Base-by-base conservation (phyloP, 1,139 yeast genomes). In the Diutina mesorugosa region DNA sequence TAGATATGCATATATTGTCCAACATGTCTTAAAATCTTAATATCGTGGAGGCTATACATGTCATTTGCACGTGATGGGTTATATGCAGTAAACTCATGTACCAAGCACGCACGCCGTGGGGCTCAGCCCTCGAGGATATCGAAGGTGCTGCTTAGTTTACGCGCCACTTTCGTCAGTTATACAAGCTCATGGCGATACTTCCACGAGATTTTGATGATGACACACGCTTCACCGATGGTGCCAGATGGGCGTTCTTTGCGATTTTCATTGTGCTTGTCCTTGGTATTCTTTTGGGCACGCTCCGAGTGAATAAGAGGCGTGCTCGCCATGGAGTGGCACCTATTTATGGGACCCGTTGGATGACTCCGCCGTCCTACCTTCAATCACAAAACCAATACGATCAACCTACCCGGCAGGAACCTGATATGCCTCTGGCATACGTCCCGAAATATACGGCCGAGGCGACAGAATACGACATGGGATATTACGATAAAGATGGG, bases 331-430 rank as follows among this genome's bases (percentile, higher is more conserved):
- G 97, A 6, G 73, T 75, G 48, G 77, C 76, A 38, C 97, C 97
- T 0, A 74, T 90, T 4, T 77, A 83, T 59, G 95, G 95, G 8
- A 90, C 97, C 0, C 81, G 89, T 9, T 90, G 97, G 95, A 80
- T 90, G 77, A 85, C 95, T 0, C 97, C 97, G 4, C 96, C 97
- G 0, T 77, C 87, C n/a, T 90, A 90, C 66, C 70, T 77, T 59
- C 93, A 86, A 64, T 80, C 93, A 3, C 90, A 87, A 63, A 75
- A 74, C 57, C 85, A 82, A 58, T 81, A 84, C 62, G 75, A 76
- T 55, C 77, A 73, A 57, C 76, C 77, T 0, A 66, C 67, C 35
- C 55, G 61, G 12, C 64, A 74, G 47, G 72, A 76, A 54, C 71
- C 70, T 0, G 77, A 69, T 28, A 64, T 68, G 58, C 73, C 73